phyloP scores from a whole-genome alignment of 169 alveolate species.

The Eimeria falciformis region DNA sequence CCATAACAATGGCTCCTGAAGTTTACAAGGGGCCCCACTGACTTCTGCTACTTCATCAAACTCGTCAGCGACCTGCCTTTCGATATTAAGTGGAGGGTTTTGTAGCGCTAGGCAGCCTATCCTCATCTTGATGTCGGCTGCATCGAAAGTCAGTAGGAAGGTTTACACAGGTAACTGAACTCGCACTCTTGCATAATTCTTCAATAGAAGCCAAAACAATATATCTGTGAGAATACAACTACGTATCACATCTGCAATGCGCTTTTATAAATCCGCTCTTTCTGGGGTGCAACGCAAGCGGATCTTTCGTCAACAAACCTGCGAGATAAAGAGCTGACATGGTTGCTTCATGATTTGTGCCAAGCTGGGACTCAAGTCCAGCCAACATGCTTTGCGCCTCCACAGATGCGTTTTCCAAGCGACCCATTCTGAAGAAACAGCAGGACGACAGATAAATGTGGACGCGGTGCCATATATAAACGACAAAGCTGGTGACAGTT shows the following conservation, averaged over 20 bases:
- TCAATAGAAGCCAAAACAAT: no score
- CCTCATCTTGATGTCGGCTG: constrained; percentile 66
- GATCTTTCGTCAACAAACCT: constrained; percentile 31
- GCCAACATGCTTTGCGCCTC: constrained; percentile 69
- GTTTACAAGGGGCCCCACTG: constrained; percentile 58
- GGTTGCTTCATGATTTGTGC: constrained; percentile 74
- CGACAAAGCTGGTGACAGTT: background rate
- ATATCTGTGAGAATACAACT: no score
- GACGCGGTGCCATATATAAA: background rate
- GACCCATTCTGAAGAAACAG: constrained; percentile 48
- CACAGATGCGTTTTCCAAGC: constrained; percentile 70
- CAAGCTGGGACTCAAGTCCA: constrained; percentile 71
- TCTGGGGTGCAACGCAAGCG: no score
- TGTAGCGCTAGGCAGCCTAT: constrained; percentile 55
- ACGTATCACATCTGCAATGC: no score
- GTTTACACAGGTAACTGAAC: no score
- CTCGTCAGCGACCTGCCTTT: background rate
- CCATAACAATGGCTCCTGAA: constrained; percentile 71
- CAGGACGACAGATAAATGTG: background rate
- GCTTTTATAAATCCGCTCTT: no score
- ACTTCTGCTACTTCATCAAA: background rate
- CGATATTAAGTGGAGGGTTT: constrained; percentile 63
- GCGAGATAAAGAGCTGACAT: constrained; percentile 73
- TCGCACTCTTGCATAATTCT: no score
- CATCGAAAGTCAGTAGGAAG: background rate